Evolutionary conservation across 768 basidiomycete genomes (phyloP), one percentile per base, ranked within the genome.

Genomic region (Russula earlei): DNA sequence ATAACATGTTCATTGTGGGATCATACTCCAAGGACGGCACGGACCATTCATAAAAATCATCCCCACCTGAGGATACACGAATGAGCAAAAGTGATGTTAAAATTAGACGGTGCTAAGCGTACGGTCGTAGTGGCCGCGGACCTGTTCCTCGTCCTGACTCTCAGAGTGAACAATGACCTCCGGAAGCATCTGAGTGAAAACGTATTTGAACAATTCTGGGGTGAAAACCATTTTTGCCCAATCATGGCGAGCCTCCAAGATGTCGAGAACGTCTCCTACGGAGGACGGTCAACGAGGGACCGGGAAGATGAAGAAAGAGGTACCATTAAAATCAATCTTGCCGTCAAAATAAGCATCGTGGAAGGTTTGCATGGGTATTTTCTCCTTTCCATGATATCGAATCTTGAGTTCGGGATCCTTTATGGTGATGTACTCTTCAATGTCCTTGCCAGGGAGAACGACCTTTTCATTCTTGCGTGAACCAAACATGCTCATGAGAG

Each of bases 311-410:
- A 42, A 47, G 22, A 51, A 17, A 60, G 11, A 69, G 77, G 38
- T 42, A 88, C 95, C 93, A 49, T 97, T 99, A 69, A 99, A 88
- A 54, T 97, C 94, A 58, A 94, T 82, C 73, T 97, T 97, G 47
- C 85, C 85, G 48, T 94, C 92, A 68, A 99, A 97, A 74, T 87
- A 98, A 60, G 91, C 90, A 75, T 99, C 96, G 67, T 98, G 86
- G 77, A 96, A 95, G 62, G 88, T 73, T 72, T 99, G 95, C 85
- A 96, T 94, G 49, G 93, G 93, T 55, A 99, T 97, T 72, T 96
- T 98, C 64, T 83, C 80, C 71, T 84, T 88, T 61, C 84, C 86
- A 31, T 80, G 71, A 74, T 94, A 98, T 56, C 82, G 75, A 29
- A 77, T 75, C 74, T 83, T 88, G 67, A 98, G 78, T 56, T 84